Percentiles rank a stretch among this genome's conserved stretches.
These are phyloP conservation scores for Gymnopilus junonius DNA, from an alignment of 768 basidiomycete species.

Conservation along the genomic window DNA sequence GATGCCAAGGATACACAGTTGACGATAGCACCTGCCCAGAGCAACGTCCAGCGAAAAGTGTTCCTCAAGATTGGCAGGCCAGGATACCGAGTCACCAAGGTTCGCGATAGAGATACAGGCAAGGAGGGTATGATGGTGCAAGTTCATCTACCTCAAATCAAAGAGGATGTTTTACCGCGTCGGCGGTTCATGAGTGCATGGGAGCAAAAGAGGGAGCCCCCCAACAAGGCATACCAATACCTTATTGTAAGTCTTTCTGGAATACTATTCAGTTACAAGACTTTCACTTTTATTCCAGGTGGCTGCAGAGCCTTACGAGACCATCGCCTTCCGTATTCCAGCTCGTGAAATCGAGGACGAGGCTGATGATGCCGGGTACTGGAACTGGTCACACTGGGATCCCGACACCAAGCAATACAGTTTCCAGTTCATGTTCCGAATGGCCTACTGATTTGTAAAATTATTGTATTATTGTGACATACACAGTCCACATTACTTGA, in stretches of 20 bases:
- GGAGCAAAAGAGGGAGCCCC: constrained; percentile 95
- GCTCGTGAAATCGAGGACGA: constrained; percentile 97
- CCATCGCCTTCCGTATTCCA: constrained; percentile 98
- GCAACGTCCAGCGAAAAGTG: constrained; percentile 84
- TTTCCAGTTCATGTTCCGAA: constrained; percentile 96
- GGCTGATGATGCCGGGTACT: constrained; percentile 85
- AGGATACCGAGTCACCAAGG: constrained; percentile 95
- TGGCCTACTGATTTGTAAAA: constrained; percentile 42
- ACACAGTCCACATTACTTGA: background rate
- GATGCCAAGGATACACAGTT: constrained; percentile 94
- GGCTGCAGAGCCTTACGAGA: constrained; percentile 99
- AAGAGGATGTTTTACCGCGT: constrained; percentile 80
- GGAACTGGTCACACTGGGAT: constrained; percentile 99
- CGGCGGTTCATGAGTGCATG: constrained; percentile 96
- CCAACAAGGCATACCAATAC: constrained; percentile 97
- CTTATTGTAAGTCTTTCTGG: constrained; percentile 73
- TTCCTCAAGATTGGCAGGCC: constrained; percentile 98
- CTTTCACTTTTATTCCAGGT: constrained; percentile 56
- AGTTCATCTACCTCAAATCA: constrained; percentile 94
- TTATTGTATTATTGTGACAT: constrained; percentile 6
- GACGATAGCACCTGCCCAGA: constrained; percentile 85
- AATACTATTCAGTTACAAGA: background rate
- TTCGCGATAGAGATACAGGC: constrained; percentile 86
- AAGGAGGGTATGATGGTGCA: constrained; percentile 99
- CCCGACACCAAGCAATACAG: constrained; percentile 98